Conservation (phyloP, 768 basidiomycete genomes). For the Ramaria rubella region DNA sequence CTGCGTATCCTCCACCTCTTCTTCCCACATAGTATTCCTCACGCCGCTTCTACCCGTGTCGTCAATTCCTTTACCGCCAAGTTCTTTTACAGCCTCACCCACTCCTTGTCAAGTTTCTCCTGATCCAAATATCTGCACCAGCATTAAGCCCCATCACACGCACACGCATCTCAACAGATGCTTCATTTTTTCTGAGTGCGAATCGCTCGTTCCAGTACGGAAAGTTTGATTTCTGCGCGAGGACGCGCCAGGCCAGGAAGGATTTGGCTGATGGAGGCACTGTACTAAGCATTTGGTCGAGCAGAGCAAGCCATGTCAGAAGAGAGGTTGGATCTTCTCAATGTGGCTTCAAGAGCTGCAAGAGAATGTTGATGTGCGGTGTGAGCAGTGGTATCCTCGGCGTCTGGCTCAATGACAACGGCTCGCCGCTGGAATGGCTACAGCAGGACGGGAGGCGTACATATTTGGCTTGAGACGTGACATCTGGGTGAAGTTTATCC, state of each 20-base stretch:
- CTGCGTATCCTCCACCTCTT: conserved; percentile 62
- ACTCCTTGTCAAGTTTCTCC: conserved; percentile 50
- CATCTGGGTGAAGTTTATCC: not conserved
- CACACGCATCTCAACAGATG: conserved; percentile 47
- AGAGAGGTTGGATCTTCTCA: conserved; percentile 48
- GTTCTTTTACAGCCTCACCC: conserved; percentile 52
- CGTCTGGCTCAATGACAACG: conserved; percentile 29
- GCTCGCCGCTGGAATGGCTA: conserved; percentile 13
- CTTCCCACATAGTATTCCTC: conserved; percentile 51
- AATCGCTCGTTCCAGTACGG: conserved; percentile 62
- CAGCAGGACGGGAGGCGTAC: conserved; percentile 47
- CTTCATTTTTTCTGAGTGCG: conserved; percentile 42
- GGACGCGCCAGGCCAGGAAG: conserved; percentile 46
- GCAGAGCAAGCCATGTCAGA: conserved; percentile 56
- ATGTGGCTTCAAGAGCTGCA: conserved; percentile 49
- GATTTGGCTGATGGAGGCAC: conserved; percentile 63
- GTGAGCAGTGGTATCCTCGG: conserved; percentile 14
- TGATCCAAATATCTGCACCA: conserved; percentile 68
- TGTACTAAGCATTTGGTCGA: conserved; percentile 55
- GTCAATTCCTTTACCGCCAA: conserved; percentile 35
- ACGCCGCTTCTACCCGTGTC: not conserved
- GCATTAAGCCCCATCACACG: conserved; percentile 63
- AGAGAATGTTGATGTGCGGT: conserved; percentile 51
- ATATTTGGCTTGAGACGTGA: conserved; percentile 46
- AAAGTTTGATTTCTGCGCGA: conserved; percentile 63